Percentiles rank a stretch among this genome's conserved stretches.
These are phyloP conservation scores for Aspergillus neotritici DNA, from an alignment of 2,329 filamentous ascomycete species.

Conservation along the genomic window DNA sequence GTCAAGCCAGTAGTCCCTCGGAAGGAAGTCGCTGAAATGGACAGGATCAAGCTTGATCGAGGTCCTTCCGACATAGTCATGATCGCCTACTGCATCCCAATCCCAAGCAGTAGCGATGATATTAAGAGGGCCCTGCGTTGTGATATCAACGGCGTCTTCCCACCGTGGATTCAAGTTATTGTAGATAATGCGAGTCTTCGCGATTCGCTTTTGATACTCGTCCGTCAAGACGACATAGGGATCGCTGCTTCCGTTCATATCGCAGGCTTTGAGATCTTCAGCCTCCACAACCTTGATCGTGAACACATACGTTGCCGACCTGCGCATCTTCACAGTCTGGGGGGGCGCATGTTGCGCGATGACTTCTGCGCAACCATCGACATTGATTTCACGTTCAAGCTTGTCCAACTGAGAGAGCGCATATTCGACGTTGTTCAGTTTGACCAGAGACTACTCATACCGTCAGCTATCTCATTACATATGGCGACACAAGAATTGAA, in stretches of 20 bases:
- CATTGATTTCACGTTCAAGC: constrained; percentile 82
- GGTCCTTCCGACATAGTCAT: constrained; percentile 95
- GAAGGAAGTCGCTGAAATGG: constrained; percentile 93
- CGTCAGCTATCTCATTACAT: constrained; percentile 4
- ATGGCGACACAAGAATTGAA: background rate
- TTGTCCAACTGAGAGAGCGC: constrained; percentile 88
- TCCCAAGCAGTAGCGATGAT: constrained; percentile 98
- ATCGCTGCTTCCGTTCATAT: constrained; percentile 88
- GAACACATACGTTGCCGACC: constrained; percentile 86
- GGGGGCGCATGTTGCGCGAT: constrained; percentile 70
- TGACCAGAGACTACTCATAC: constrained; percentile 75
- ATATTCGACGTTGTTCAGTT: constrained; percentile 96
- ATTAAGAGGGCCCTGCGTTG: constrained; percentile 83
- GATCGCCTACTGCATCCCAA: constrained; percentile 93
- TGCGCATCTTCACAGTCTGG: constrained; percentile 60
- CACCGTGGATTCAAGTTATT: constrained; percentile 87
- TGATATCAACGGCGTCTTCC: constrained; percentile 96
- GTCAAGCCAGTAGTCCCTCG: constrained; percentile 95
- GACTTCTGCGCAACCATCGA: constrained; percentile 80
- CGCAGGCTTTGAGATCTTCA: constrained; percentile 96
- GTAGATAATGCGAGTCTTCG: constrained; percentile 90
- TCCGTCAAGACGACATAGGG: constrained; percentile 96
- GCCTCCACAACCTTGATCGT: constrained; percentile 98
- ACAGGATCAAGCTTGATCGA: constrained; percentile 96
- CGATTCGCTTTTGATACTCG: constrained; percentile 93